These are phyloP conservation scores for Mallotus nudiflorus DNA, from an alignment of 345 rosid genomes.

Conservation along the genomic window DNA sequence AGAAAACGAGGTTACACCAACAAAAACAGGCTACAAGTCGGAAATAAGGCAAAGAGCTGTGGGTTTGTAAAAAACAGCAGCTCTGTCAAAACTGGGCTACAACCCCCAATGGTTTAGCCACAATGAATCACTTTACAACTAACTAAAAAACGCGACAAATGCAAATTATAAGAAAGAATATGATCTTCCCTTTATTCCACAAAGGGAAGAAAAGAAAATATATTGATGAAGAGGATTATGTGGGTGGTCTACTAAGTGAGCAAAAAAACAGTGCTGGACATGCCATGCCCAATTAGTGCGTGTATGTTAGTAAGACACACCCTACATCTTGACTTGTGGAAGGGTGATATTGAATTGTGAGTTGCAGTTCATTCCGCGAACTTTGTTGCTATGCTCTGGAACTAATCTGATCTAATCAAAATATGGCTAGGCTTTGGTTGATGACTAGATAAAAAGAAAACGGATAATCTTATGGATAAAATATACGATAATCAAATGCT, in stretches of 20 bases:
- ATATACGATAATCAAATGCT: neutral
- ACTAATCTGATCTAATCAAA: neutral
- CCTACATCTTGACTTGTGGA: neutral
- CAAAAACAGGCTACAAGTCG: neutral
- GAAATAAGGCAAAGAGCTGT: neutral
- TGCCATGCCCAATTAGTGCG: conserved; percentile 11
- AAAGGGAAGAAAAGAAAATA: neutral
- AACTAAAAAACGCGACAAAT: too few relatives aligned
- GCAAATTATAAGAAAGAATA: neutral
- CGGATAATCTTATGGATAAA: too few relatives aligned
- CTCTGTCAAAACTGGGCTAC: conserved; percentile 15
- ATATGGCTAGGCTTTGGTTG: neutral
- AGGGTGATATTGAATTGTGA: conserved; percentile 1
- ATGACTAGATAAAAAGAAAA: neutral
- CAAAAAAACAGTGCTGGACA: neutral
- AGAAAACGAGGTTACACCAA: neutral
- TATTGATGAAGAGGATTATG: neutral
- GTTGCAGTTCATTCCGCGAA: neutral
- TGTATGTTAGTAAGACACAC: conserved; percentile 11
- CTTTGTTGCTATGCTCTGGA: neutral
- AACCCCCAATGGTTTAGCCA: conserved; percentile 5
- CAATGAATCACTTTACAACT: neutral
- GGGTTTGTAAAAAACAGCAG: conserved; percentile 15
- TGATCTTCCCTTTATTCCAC: neutral
- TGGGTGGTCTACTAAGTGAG: too few relatives aligned